phyloP scores from a whole-genome alignment of 2,329 filamentous ascomycete species.

The Chaetomium sp. region DNA sequence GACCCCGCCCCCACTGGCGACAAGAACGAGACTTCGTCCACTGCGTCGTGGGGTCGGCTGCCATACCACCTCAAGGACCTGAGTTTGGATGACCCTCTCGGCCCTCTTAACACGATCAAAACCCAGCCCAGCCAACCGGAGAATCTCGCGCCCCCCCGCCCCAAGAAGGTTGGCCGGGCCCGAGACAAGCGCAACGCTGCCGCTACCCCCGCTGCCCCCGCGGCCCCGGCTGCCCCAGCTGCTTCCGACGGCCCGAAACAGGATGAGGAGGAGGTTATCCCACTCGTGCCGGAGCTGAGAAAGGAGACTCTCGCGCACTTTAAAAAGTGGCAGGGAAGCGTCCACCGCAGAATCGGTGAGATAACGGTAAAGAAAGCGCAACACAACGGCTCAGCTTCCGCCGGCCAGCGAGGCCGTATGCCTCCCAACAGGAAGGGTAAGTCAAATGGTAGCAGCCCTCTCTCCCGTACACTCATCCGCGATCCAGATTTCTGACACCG shows the following conservation, averaged over 20 bases:
- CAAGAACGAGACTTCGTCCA: slow-evolving; percentile 25
- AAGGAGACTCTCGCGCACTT: slow-evolving; percentile 65
- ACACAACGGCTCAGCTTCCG: slow-evolving; percentile 21
- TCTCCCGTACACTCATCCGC: neutral
- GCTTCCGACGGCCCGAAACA: slow-evolving; percentile 20
- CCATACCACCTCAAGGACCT: slow-evolving; percentile 26
- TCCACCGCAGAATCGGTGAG: slow-evolving; percentile 65
- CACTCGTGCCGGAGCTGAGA: slow-evolving; percentile 53
- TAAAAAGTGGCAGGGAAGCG: slow-evolving; percentile 69
- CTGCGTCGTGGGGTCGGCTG: slow-evolving; percentile 29
- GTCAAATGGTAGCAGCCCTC: slow-evolving; percentile 10
- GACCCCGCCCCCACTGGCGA: slow-evolving; percentile 34
- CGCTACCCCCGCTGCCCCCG: neutral
- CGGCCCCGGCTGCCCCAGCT: neutral
- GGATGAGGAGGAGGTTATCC: slow-evolving; percentile 27
- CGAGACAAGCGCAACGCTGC: slow-evolving; percentile 8
- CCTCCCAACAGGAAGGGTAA: slow-evolving; percentile 22
- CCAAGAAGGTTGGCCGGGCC: slow-evolving; percentile 15
- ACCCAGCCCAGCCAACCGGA: slow-evolving; percentile 14
- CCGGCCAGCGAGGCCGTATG: slow-evolving; percentile 8
- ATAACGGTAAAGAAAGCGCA: slow-evolving; percentile 47
- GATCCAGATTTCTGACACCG: slow-evolving; percentile 19
- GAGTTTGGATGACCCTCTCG: slow-evolving; percentile 14
- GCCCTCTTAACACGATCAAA: slow-evolving; percentile 6
- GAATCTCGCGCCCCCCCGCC: slow-evolving; percentile 17